These are phyloP conservation scores for Trichoderma sp. DNA, from an alignment of 2,329 filamentous ascomycete species.

Conservation along the genomic window DNA sequence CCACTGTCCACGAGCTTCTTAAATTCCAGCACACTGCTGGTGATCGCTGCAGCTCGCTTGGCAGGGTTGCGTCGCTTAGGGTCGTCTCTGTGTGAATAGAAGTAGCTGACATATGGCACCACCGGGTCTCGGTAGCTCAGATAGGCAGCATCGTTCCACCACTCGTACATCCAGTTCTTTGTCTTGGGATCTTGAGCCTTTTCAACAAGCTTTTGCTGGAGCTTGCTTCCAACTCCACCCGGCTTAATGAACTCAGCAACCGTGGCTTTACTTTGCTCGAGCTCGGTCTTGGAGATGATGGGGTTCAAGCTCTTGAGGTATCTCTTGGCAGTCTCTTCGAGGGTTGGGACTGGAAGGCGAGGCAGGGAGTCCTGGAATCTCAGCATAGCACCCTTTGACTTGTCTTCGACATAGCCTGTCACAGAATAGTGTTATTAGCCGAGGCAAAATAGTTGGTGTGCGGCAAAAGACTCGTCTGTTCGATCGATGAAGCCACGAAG, in stretches of 20 bases:
- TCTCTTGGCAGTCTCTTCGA: constrained; percentile 77
- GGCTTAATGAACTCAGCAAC: constrained; percentile 87
- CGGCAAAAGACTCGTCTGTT: not conserved
- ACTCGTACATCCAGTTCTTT: constrained; percentile 95
- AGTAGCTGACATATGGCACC: constrained; percentile 98
- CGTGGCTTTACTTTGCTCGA: constrained; percentile 73
- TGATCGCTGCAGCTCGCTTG: constrained; percentile 89
- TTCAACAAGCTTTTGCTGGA: constrained; percentile 86
- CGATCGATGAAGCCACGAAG: not conserved
- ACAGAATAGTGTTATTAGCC: not conserved
- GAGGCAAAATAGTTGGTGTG: not conserved
- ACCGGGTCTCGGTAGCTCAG: constrained; percentile 92
- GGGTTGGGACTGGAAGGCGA: constrained; percentile 74
- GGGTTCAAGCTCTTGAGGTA: constrained; percentile 81
- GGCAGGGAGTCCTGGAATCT: constrained; percentile 86
- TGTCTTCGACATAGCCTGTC: constrained; percentile 76
- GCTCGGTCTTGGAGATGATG: constrained; percentile 68
- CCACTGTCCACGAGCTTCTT: constrained; percentile 85
- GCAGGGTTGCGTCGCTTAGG: constrained; percentile 81
- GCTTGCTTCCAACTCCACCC: constrained; percentile 76
- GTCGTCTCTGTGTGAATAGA: constrained; percentile 97
- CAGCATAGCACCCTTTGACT: constrained; percentile 76
- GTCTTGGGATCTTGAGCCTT: constrained; percentile 75
- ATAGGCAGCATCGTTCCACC: constrained; percentile 98
- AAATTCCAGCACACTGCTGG: constrained; percentile 85